Evolutionary conservation across 495 filamentous ascomycete genomes (phyloP).

Genomic region (Oidiodendron maius): DNA sequence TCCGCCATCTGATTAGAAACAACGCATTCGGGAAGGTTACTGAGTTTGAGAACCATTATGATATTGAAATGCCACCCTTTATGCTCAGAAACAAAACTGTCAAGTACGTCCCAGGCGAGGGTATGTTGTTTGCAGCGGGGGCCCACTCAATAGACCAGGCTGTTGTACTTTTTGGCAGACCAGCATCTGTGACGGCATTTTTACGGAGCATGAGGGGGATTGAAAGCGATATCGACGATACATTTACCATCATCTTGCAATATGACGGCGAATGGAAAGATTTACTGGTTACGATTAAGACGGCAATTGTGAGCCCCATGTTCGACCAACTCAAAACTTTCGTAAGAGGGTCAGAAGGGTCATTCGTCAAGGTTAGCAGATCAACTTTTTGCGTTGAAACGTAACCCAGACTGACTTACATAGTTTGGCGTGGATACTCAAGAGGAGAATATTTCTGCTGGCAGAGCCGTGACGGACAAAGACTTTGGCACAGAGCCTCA

Average conservation of each 20-base stretch:
- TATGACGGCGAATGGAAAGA: conserved; percentile 26
- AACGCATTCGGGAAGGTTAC: conserved; percentile 52
- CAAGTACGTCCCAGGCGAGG: conserved; percentile 50
- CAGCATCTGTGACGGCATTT: conserved; percentile 57
- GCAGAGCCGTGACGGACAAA: conserved; percentile 30
- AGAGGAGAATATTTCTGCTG: conserved; percentile 60
- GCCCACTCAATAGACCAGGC: conserved; percentile 69
- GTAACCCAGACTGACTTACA: too few species aligned
- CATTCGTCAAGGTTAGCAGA: too few species aligned
- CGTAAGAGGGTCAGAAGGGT: conserved; percentile 61
- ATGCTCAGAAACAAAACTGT: conserved; percentile 51
- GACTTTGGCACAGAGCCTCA: conserved; percentile 52
- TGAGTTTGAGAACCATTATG: conserved; percentile 68
- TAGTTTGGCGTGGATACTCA: conserved; percentile 64
- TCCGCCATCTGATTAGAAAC: conserved; percentile 47
- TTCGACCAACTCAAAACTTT: conserved; percentile 61
- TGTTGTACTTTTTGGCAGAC: conserved; percentile 59
- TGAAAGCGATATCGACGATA: conserved; percentile 30
- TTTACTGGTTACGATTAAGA: conserved; percentile 35
- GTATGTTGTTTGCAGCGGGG: conserved; percentile 66
- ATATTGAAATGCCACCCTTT: conserved; percentile 38
- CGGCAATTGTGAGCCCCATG: conserved; percentile 56
- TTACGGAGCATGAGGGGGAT: conserved; percentile 50
- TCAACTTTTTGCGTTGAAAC: too few species aligned
- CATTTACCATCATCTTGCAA: conserved; percentile 32